Evolutionary conservation across 345 rosid genomes (phyloP).

Genomic region (Dipteronia sinensis): DNA sequence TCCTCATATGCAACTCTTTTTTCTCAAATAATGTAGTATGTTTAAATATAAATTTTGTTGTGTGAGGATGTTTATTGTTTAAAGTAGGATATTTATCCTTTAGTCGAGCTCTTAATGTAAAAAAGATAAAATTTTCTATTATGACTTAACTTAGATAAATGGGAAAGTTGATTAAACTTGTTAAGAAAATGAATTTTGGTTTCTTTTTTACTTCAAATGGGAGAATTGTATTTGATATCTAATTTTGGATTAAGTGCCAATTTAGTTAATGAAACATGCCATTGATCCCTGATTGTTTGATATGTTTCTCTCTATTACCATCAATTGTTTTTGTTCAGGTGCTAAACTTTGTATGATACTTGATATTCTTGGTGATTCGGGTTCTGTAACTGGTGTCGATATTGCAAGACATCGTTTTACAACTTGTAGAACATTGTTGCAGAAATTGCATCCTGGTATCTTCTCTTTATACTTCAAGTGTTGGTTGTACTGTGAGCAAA

Average conservation of each 20-base stretch:
- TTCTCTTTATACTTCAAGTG: constrained; percentile 27
- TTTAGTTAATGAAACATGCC: neutral
- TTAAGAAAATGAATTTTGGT: neutral
- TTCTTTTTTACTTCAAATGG: neutral
- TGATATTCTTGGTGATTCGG: constrained; percentile 72
- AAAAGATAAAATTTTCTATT: neutral
- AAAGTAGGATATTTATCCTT: neutral
- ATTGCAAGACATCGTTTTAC: too few relatives aligned
- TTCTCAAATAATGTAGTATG: too few relatives aligned
- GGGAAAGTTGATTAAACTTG: too few relatives aligned
- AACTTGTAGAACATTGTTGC: constrained; percentile 87
- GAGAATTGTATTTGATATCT: neutral
- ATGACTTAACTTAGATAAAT: too few relatives aligned
- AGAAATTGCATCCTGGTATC: constrained; percentile 36
- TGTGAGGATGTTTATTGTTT: too few relatives aligned
- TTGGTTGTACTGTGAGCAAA: constrained; percentile 26
- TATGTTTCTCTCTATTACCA: neutral
- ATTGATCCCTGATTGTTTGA: neutral
- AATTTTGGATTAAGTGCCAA: neutral
- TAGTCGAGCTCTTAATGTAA: neutral
- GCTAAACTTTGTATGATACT: constrained; percentile 91
- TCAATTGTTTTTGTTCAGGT: constrained; percentile 50
- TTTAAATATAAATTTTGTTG: too few relatives aligned
- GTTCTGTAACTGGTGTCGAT: constrained; percentile 92
- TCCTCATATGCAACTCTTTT: constrained; percentile 51